Evolutionary conservation across 179 eudicot species (phyloP), one percentile per base, ranked within the genome.

Genomic region (Camellia oleifera): DNA sequence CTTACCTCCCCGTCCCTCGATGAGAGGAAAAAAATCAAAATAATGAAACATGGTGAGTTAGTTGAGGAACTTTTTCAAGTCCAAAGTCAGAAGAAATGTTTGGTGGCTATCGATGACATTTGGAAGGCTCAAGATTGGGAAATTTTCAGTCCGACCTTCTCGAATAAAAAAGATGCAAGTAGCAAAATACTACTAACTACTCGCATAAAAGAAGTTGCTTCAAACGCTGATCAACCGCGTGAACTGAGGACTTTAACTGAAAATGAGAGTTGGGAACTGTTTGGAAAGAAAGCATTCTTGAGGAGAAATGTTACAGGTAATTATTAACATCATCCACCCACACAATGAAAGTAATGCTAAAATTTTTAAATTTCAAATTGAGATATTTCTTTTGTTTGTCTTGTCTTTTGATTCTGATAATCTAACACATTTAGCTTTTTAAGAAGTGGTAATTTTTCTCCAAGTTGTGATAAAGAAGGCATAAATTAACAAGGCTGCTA

Each of bases 41-140:
- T 3, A 45, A 12, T 69, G 62, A 65, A 53, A 11, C 40, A 32
- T n/a, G 44, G 42, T 2, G 64, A 18, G 4, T 23, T 77, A 14
- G 60, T 46, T 15, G 46, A 77, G 15, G 72, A 26, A 64, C 67
- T 84, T 45, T 66, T 32, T 32, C 40, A 67, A 26, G 11, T 58
- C 53, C 9, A 81, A 67, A 42, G 54, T 15, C 48, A 66, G 3
- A 75, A 67, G 64, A 54, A 7, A 7, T 84, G 77, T 45, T 66
- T 84, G 46, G 18, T 82, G 17, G 80, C 82, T 54, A 77, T 84
- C 32, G 87, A 84, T 23, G 79, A 82, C 45, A 77, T 79, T 7
- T 85, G 85, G 85, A 78, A 77, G 56, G 14, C 32, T 2, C 18
- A 72, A 14, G 54, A 62, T 56, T 58, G 80, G 50, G 57, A 70